Evolutionary conservation across 2,329 filamentous ascomycete genomes (phyloP), one percentile per base, ranked within the genome.

Genomic region (Coniochaeta sp.): DNA sequence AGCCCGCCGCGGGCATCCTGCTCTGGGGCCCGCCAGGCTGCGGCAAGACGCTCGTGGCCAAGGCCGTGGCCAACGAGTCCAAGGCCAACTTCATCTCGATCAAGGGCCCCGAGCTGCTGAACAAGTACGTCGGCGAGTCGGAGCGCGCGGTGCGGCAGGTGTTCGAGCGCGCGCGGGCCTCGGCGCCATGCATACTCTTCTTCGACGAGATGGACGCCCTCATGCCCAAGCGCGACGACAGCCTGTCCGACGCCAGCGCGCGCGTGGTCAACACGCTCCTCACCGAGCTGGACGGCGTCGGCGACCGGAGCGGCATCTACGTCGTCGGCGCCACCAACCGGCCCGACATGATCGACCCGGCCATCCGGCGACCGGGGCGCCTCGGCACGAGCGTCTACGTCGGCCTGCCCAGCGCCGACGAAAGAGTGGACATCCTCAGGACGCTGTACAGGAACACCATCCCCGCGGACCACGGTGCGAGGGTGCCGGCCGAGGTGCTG

Each of bases 71-170:
- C 59, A 96, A 96, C 72, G 92, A 96, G 72, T 93, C 90, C 8
- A 91, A 93, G 72, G 95, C 95, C 55, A 98, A 96, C 74, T 99
- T 99, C 78, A 99, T 99, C 74, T 92, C 91, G 58, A 91, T 99
- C 75, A 97, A 97, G 74, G 95, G 95, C 0, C 95, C 95, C 0
- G 95, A 99, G 72, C 80, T 99, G 10, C 83, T 99, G 54, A 98
- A 98, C 79, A 99, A 98, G 75, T 99, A 93, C 71, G 93, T 99
- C 10, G 95, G 95, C 65, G 95, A 99, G 74, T 96, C 91, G 7
- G 95, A 99, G 75, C 89, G 93, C 12, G 91, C 93, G 0, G 89
- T 99, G 1, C 87, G 95, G 24, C 91, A 96, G 71, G 89, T 98
- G 0, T 99, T 99, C 74, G 85, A 88, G 64, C 88, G 93, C 17